Base-by-base conservation (phyloP, 1,139 yeast species). In the Geotrichum phurueaensis region DNA sequence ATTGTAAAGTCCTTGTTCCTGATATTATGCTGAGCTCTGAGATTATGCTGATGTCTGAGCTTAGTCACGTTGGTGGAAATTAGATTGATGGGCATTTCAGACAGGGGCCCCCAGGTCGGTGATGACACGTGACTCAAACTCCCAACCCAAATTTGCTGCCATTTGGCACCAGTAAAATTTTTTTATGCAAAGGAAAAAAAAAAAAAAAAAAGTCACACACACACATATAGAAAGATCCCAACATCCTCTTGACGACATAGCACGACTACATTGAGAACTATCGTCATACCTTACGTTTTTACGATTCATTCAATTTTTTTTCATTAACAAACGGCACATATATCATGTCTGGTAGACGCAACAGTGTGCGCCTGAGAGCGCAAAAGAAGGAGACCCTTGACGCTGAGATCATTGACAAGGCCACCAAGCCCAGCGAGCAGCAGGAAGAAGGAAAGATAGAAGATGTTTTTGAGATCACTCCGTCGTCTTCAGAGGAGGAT, bases 381-480 rank as follows among this genome's bases (percentile, higher is more conserved):
- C 47, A 39, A 39, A 39, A 39, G 47, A 39, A 39, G 10, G 47
- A 39, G 20, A 18, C n/a, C 18, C 20, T 18, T n/a, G 20, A 39
- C n/a, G 47, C 47, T 5, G 22, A 7, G 22, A 39, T n/a, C 10
- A 39, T n/a, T 15, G 47, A 39, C 47, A 39, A 39, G 47, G 47
- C n/a, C 7, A 39, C n/a, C 10, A 15, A 15, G n/a, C 47, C n/a
- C n/a, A 39, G 7, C 22, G 18, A 39, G 18, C 20, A n/a, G 27
- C 50, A 47, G 7, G n/a, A 23, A 12, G 13, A 15, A 12, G 39
- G 31, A 25, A 54, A 20, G 33, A n/a, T 18, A n/a, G 50, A 36
- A 5, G 54, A 49, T 7, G 53, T 50, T n/a, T 23, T 52, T 10
- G 59, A 54, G 12, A 33, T 54, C 22, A 48, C 57, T 25, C 48